Evolutionary conservation across 163 green algal genomes (phyloP).

Genomic region (Volvox carteri): DNA sequence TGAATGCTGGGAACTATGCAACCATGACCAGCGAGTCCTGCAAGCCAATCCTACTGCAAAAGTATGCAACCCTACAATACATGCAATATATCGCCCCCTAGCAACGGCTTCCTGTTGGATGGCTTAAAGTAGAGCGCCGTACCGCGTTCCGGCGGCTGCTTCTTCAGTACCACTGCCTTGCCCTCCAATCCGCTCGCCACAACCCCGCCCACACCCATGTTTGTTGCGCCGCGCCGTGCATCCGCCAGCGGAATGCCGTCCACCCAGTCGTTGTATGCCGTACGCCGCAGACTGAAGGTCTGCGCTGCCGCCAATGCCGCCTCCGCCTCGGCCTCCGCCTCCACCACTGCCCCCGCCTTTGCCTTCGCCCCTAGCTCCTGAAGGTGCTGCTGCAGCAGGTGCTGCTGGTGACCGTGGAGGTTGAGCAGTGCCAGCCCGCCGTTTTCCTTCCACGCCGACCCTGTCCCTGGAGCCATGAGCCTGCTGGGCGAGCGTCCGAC

Average conservation of each 20-base stretch:
- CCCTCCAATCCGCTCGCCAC: conserved; percentile 10
- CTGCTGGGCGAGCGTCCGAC: neutral
- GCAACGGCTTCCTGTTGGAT: conserved; percentile 16
- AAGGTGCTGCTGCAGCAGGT: neutral
- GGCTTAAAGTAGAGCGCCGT: neutral
- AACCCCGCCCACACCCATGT: neutral
- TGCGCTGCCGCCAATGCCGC: neutral
- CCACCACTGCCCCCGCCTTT: neutral
- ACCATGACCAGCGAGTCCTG: too few species aligned
- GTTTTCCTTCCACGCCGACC: neutral
- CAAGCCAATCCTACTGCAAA: too few species aligned
- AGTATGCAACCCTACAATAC: conserved; percentile 16
- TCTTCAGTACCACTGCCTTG: conserved; percentile 32
- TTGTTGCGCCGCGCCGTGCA: neutral
- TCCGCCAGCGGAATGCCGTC: neutral
- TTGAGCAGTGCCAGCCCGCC: neutral
- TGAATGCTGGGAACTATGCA: too few species aligned
- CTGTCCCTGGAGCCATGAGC: neutral
- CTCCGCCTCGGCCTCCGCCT: neutral
- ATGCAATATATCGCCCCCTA: conserved; percentile 18
- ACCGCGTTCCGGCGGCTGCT: neutral
- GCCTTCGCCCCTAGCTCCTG: neutral
- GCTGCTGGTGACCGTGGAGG: neutral
- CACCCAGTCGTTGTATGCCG: conserved; percentile 18
- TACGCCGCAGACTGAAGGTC: conserved; percentile 7